Evolutionary conservation across 768 basidiomycete genomes (phyloP).

Genomic region (Daedalea quercina): DNA sequence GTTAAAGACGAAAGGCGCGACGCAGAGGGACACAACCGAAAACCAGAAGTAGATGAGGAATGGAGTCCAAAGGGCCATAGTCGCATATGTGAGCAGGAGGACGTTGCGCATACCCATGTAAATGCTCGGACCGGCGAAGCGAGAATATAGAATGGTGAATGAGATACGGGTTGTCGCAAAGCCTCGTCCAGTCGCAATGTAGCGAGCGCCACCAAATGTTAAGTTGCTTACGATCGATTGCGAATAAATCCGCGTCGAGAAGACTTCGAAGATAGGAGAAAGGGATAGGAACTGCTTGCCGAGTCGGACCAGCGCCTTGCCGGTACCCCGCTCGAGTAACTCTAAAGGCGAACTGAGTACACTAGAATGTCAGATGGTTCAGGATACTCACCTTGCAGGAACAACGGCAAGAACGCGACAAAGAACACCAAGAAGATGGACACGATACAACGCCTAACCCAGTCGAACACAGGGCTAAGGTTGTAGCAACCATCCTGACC

Average conservation of each 20-base stretch:
- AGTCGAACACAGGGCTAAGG: constrained; percentile 92
- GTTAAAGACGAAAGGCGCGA: constrained; percentile 98
- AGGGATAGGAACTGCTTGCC: constrained; percentile 96
- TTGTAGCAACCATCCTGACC: constrained; percentile 95
- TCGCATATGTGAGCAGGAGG: constrained; percentile 83
- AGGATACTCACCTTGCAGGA: constrained; percentile 77
- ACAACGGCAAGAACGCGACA: constrained; percentile 93
- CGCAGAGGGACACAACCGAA: constrained; percentile 88
- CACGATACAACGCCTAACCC: constrained; percentile 94
- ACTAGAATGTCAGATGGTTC: neutral
- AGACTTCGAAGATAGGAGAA: constrained; percentile 97
- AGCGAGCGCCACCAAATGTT: constrained; percentile 96
- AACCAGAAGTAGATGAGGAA: constrained; percentile 99
- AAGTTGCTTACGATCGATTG: constrained; percentile 96
- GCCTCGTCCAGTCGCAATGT: constrained; percentile 98
- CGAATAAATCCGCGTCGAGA: constrained; percentile 97
- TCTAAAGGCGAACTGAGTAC: constrained; percentile 39
- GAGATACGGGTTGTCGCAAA: constrained; percentile 96
- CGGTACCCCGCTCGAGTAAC: constrained; percentile 92
- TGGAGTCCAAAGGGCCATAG: constrained; percentile 88
- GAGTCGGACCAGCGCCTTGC: constrained; percentile 88
- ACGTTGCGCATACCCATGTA: constrained; percentile 98
- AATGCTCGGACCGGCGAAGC: constrained; percentile 99
- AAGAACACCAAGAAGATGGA: constrained; percentile 99
- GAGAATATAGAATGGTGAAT: constrained; percentile 95